Base-by-base conservation (phyloP, 2,329 filamentous ascomycete species). In the Xylariaceae sp. region DNA sequence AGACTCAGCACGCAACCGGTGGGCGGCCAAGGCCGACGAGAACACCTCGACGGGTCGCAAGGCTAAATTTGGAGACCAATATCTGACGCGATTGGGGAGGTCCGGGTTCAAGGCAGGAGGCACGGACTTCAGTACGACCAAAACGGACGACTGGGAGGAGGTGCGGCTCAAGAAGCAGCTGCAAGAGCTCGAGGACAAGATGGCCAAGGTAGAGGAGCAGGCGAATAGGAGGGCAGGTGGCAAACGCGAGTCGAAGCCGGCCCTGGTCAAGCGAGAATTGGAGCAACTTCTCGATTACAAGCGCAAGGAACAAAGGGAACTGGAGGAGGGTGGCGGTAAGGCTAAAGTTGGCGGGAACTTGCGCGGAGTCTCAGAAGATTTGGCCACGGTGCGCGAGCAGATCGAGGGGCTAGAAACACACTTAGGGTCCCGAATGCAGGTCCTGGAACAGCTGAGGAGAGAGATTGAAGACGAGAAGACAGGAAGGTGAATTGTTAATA, bases 251-350 rank as follows among this genome's bases (percentile, higher is more conserved):
- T 85, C 80, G 18, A 94, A 89, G 67, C 91, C 91, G 33, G 88
- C 89, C 29, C 74, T 98, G 31, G 88, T 97, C 42, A 97, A 96
- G 76, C 77, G 90, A 49, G 93, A 98, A 68, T 72, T 96, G 35
- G 89, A 97, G 65, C 88, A 95, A 69, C 67, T 98, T 64, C 73
- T 98, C 33, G 93, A 98, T 60, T 97, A 95, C 65, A 98, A 98
- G 78, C 75, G 88, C 62, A 81, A 81, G 59, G 84, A 83, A 70
- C 72, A 91, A 62, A 74, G 80, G 53, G 89, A 86, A 38, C 59
- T 89, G 64, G 85, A 93, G 65, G 78, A 81, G 49, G 87, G 85
- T 22, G 76, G 79, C 41, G 82, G 78, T 49, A 83, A 76, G 68
- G 80, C 71, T 38, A 81, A 82, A 57, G 79, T 77, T 7, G 89